Base-by-base conservation (phyloP, 2,329 filamentous ascomycete species). In the Fusarium scirpi region DNA sequence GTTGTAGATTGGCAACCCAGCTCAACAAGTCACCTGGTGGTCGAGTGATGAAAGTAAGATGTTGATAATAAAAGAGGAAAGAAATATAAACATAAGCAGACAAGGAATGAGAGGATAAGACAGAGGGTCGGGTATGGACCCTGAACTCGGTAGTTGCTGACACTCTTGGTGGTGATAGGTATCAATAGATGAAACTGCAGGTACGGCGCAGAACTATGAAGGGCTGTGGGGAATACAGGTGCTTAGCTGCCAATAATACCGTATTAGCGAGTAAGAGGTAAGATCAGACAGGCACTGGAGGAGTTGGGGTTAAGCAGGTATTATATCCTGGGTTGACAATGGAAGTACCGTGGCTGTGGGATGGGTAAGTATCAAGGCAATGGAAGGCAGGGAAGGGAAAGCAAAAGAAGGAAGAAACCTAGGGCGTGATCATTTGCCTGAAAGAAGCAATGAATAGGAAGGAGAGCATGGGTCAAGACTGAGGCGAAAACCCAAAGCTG, bases 361-460 rank as follows among this genome's bases (percentile, higher is more conserved):
- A 38, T 38, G 41, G 41, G 22, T 11, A 29, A 6, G 27, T 44
- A 32, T 34, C 48, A 51, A 38, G 48, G 12, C 34, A 43, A 53
- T n/a, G 25, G 10, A 29, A 47, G 10, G 45, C 30, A 25, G 18
- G 25, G 10, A 29, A 47, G 11, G 25, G 29, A 20, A 40, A 24
- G 41, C 10, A 24, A 24, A 24, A 16, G 20, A 44, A 25, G 22
- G 22, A 40, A 52, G 18, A 24, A n/a, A 18, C 24, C 20, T 29
- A 43, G 49, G 49, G 34, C 24, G 49, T 34, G 43, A 20, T 27
- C 11, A 40, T 48, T 40, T 51, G 18, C 38, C 40, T 47, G 55
- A 45, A 58, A 47, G 54, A 70, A 58, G 47, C 54, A 61, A 71
- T 62, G 38, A 40, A 62, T 52, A 40, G 44, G 40, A 69, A 41